Conservation (phyloP, 2,329 filamentous ascomycete genomes). For the Phaeosphaeria sp. region DNA sequence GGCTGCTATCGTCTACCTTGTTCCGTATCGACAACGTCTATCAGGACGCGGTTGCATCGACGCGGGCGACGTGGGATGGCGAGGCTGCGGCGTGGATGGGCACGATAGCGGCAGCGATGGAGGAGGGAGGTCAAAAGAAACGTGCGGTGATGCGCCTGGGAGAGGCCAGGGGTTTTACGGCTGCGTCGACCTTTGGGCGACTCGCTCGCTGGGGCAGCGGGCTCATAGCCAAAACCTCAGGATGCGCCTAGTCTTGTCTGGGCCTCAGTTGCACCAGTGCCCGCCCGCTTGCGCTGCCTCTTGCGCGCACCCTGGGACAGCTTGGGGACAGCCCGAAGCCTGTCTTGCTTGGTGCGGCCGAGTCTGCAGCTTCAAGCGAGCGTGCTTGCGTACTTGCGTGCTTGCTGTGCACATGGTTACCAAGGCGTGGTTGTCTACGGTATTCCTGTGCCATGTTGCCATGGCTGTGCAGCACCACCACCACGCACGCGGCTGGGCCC, state of each 20-base stretch:
- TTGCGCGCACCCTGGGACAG: not conserved
- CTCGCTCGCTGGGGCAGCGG: conserved; percentile 5
- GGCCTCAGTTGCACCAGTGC: conserved; percentile 13
- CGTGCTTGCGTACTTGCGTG: not conserved
- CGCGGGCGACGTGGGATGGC: conserved; percentile 29
- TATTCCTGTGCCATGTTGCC: not conserved
- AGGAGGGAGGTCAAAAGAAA: conserved; percentile 30
- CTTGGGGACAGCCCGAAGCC: not conserved
- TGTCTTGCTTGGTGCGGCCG: not conserved
- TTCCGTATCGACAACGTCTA: conserved; percentile 15
- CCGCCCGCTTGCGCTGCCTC: conserved; percentile 2
- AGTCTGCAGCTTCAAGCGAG: not conserved
- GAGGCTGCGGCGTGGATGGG: conserved; percentile 7
- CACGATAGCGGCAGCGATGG: conserved; percentile 16
- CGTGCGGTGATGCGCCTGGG: conserved; percentile 25
- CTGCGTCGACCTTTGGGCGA: conserved; percentile 22
- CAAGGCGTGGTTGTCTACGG: too few relatives aligned
- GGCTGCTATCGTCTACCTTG: not conserved
- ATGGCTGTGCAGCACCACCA: not conserved
- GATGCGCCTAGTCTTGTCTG: conserved; percentile 25
- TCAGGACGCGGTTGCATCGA: conserved; percentile 27
- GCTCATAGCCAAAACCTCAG: conserved; percentile 16
- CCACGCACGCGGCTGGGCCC: not conserved
- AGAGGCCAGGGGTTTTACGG: conserved; percentile 26
- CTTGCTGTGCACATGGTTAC: too few relatives aligned